A percentile compares a stretch with the other conserved stretches of the same genome.
Conservation (phyloP, 2,329 filamentous ascomycete species). For the Scytalidium sp. region DNA sequence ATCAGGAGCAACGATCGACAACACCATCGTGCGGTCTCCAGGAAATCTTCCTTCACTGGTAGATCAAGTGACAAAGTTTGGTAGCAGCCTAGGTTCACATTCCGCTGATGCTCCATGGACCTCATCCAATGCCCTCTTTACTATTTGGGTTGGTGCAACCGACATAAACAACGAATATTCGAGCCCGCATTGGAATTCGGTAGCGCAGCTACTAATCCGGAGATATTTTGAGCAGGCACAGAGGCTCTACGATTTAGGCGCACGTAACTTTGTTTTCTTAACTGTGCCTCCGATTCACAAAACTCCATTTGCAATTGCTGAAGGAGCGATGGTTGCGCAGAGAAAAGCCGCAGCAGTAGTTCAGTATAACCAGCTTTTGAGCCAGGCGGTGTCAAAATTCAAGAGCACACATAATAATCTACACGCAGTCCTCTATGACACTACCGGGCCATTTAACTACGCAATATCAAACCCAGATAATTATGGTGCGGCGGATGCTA, state of each 20-base stretch:
- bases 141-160: conserved; percentile 51
- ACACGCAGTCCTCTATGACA: not conserved
- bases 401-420: not conserved
- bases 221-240: conserved; percentile 40
- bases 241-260: conserved; percentile 41
- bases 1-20: conserved; percentile 32
- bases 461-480: not conserved
- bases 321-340: not conserved
- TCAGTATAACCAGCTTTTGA: not conserved
- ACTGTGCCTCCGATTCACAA: conserved; percentile 37
- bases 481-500: not conserved
- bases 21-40: conserved; percentile 22
- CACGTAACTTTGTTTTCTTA: conserved; percentile 45
- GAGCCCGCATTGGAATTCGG: conserved; percentile 21
- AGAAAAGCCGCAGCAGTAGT: not conserved
- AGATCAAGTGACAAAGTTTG: conserved; percentile 35
- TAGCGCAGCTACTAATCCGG: conserved; percentile 36
- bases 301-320: not conserved
- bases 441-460: not conserved
- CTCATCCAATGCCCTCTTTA: conserved; percentile 37
- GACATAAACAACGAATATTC: conserved; percentile 46
- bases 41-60: conserved; percentile 26
- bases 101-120: conserved; percentile 35
- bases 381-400: not conserved
- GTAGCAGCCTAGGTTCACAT: conserved; percentile 28